Evolutionary conservation across 2,329 filamentous ascomycete genomes (phyloP), one percentile per base, ranked within the genome.

Genomic region (Cordyceps militaris): DNA sequence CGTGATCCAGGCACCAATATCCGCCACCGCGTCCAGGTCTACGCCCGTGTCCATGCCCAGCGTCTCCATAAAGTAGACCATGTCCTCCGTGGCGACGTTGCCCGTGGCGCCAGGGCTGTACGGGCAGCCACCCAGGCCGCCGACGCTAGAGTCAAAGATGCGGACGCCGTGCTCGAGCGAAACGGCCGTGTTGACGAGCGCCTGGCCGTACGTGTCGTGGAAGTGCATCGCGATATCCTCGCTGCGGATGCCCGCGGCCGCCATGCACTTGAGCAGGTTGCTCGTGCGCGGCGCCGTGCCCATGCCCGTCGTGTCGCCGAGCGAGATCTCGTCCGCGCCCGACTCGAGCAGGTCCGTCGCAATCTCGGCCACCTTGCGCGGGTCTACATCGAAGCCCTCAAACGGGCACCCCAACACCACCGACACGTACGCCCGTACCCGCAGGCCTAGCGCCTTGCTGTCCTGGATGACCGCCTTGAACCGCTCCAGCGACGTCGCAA

Each of bases 221-320:
- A 95, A 93, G 71, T 96, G 91, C 74, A 92, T 84, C 0, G 89
- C 89, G 11, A 95, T 73, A 65, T 89, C 86, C 64, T 85, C 83
- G 56, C 79, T 80, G 21, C 86, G 79, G 19, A 95, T 79, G 0
- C 86, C 87, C 1, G 87, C 87, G 1, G 83, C 80, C 9, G 77
- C 71, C 71, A 91, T 74, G 57, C 85, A 85, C 62, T 79, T 79
- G 59, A 91, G 75, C 48, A 91, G 74, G 57, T 83, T 81, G 57
- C 77, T 75, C 2, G 87, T 90, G 57, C 83, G 77, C 19, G 85
- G 85, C n/a, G 85, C 86, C 0, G 89, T 95, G 32, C 91, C 92
- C 81, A 95, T 91, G 19, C 92, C 92, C 0, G 91, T 93, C 0
- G 92, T 97, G 67, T 96, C 92, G 7, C 91, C 91, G 0, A 96